A percentile compares a stretch with the other conserved stretches of the same genome.
These are phyloP conservation scores for Colletotrichum sp. DNA, from an alignment of 2,329 filamentous ascomycete species.

Conservation along the genomic window DNA sequence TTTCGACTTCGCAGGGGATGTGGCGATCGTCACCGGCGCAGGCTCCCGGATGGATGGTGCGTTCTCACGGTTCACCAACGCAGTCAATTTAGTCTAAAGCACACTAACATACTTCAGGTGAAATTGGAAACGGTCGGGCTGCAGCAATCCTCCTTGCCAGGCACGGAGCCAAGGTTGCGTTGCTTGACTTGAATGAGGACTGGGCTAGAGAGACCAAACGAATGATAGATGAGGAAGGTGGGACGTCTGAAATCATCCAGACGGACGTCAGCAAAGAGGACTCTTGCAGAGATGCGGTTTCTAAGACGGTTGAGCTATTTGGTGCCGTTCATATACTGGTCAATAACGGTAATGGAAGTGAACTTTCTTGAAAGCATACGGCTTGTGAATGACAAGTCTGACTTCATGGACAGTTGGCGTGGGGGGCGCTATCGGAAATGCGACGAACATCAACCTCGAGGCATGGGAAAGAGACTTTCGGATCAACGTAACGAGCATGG, in stretches of 20 bases:
- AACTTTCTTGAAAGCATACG: background rate
- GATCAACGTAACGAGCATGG: conserved; percentile 70
- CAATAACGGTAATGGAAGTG: conserved; percentile 27
- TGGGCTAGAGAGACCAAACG: conserved; percentile 30
- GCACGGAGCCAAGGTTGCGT: conserved; percentile 29
- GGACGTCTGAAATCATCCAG: conserved; percentile 27
- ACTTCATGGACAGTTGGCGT: conserved; percentile 26
- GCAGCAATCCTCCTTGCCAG: conserved; percentile 31
- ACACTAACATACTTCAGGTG: conserved; percentile 18
- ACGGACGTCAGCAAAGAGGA: conserved; percentile 28
- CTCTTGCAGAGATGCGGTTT: conserved; percentile 25
- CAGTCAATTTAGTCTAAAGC: background rate
- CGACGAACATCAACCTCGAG: conserved; percentile 23
- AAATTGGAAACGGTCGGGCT: conserved; percentile 33
- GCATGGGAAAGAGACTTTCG: conserved; percentile 34
- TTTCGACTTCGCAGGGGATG: conserved; percentile 31
- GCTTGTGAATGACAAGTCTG: background rate
- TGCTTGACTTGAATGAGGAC: conserved; percentile 28
- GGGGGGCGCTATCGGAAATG: background rate
- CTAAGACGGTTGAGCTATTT: conserved; percentile 26
- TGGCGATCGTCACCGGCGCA: conserved; percentile 36
- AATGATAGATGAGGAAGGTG: conserved; percentile 32
- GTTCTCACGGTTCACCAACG: background rate
- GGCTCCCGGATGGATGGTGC: conserved; percentile 27
- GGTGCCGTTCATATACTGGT: conserved; percentile 30